These are phyloP conservation scores for Rubroboletus pulcherrimus DNA, from an alignment of 768 basidiomycete genomes.

Conservation along the genomic window DNA sequence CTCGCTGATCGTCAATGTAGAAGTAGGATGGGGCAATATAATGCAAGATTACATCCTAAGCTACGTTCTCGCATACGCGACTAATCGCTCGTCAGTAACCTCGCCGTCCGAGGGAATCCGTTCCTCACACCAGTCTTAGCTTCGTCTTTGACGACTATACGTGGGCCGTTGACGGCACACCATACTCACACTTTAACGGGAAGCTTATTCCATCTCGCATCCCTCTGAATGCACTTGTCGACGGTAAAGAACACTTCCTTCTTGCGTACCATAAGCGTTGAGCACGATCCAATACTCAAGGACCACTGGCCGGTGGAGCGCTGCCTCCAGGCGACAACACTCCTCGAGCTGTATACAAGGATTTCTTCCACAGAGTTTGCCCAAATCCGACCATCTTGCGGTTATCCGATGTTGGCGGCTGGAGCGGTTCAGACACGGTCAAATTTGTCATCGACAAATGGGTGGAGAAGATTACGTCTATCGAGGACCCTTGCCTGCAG, in stretches of 20 bases:
- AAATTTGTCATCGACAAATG: neutral
- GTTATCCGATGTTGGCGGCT: neutral
- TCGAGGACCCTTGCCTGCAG: neutral
- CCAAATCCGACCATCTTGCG: neutral
- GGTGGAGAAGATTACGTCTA: neutral
- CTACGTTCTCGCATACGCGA: neutral
- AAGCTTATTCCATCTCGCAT: neutral
- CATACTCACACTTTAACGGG: neutral
- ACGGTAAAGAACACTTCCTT: neutral
- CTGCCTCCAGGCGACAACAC: neutral
- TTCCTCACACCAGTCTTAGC: neutral
- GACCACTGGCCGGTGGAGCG: neutral
- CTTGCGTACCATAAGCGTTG: neutral
- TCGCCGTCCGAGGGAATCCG: neutral
- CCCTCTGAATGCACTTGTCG: neutral
- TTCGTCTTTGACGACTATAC: neutral
- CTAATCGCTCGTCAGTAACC: slow-evolving; percentile 1
- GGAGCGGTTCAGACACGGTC: neutral
- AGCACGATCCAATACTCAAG: neutral
- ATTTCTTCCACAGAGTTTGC: neutral
- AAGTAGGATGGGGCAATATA: neutral
- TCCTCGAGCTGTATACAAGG: slow-evolving; percentile 1
- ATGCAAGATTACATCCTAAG: slow-evolving; percentile 2
- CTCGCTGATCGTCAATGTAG: neutral
- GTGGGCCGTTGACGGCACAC: neutral